Base-by-base conservation (phyloP, 202 grass and related monocot species). In the Zoysia matrella region DNA sequence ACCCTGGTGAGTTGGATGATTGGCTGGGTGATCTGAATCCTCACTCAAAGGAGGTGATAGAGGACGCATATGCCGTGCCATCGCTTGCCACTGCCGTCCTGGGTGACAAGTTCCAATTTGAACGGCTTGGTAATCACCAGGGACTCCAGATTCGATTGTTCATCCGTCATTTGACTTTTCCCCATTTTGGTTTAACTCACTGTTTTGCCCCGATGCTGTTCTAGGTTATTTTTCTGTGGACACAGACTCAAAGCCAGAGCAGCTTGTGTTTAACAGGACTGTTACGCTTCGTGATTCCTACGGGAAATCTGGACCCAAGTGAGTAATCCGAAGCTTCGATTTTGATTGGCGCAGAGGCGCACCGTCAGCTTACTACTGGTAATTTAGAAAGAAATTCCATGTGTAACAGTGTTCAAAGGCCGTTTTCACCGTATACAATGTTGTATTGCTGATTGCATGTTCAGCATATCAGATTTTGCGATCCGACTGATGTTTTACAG, bases 31-130 rank as follows among this genome's bases (percentile, higher is more conserved):
- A 98, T 86, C 71, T 98, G 43, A 98, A 98, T 50, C 92, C 90
- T 0, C 49, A 85, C 76, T 98, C 95, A 0, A 98, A 98, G 79
- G 87, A 95, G 87, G 80, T 98, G 12, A 84, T 98, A 48, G 79
- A 87, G 46, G 91, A 66, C 1, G 92, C 95, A 10, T 98, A 90
- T 76, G 92, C 90, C 4, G 80, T 95, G 47, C 85, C 95, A 0
- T 88, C 77, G 11, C 84, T 98, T 13, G 80, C 87, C 1, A 81
- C 56, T 2, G 84, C 92, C 0, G 82, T 88, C 6, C 47, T 88
- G 50, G 92, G 90, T 11, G 90, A 95, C 52, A 93, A 88, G 40
- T 98, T 95, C 84, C 95, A 98, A 76, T 98, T 98, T 52, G 95
- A 98, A 75, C 88, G 95, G 7, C 89, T 98, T 49, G 95, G 95